Conservation (phyloP, 2,329 filamentous ascomycete species). For the Ceratocystis colombiana region DNA sequence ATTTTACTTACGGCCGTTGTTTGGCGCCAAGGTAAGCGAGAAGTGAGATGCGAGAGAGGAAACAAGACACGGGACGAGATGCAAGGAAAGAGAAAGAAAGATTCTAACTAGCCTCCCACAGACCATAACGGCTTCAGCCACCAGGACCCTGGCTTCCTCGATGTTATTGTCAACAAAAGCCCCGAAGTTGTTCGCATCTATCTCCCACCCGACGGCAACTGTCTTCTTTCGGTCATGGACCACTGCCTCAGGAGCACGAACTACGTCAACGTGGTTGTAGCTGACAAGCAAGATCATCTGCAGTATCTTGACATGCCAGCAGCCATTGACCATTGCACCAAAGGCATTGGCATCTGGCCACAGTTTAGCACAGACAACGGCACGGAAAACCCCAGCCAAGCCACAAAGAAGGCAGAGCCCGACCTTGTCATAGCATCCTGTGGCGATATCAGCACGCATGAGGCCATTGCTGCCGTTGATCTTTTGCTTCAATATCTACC, state of each 20-base stretch:
- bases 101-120: conserved; percentile 1
- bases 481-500: conserved; percentile 62
- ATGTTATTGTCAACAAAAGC: conserved; percentile 69
- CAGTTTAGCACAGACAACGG: conserved; percentile 63
- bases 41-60: background rate
- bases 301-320: conserved; percentile 66
- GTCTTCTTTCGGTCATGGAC: conserved; percentile 62
- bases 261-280: conserved; percentile 72
- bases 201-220: conserved; percentile 70
- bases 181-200: conserved; percentile 74
- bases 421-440: conserved; percentile 68
- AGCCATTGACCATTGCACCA: conserved; percentile 65
- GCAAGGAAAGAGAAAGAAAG: too few relatives aligned
- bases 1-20: conserved; percentile 69
- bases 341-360: conserved; percentile 68
- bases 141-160: conserved; percentile 70
- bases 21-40: conserved; percentile 50
- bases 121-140: conserved; percentile 79
- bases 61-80: too few relatives aligned
- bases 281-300: conserved; percentile 69
- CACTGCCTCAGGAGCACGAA: conserved; percentile 64
- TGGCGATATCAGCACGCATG: conserved; percentile 64
- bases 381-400: conserved; percentile 27
- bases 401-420: conserved; percentile 40
- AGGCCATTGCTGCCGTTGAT: conserved; percentile 64